These are phyloP conservation scores for Pleurotus pulmonarius DNA, from an alignment of 768 basidiomycete species.

Conservation along the genomic window DNA sequence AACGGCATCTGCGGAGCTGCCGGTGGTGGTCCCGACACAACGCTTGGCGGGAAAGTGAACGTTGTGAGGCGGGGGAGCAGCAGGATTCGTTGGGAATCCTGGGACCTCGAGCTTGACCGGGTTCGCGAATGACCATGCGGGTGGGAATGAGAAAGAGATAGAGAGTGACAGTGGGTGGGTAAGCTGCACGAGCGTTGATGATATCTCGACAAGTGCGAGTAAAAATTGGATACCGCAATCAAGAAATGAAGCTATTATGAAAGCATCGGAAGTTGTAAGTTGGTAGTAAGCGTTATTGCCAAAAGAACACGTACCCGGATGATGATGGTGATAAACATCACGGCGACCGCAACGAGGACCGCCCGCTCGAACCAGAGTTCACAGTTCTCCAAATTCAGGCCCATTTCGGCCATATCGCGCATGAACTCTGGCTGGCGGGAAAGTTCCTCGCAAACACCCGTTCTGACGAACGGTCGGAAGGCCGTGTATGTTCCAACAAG, in stretches of 20 bases:
- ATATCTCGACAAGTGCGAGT: conserved; percentile 47
- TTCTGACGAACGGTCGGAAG: conserved; percentile 50
- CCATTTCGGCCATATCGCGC: conserved; percentile 65
- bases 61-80: conserved; percentile 42
- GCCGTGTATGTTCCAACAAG: conserved; percentile 54
- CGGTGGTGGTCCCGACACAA: background rate
- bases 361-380: conserved; percentile 75
- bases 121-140: conserved; percentile 6
- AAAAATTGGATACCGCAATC: conserved; percentile 65
- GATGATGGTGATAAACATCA: conserved; percentile 60
- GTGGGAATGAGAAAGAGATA: conserved; percentile 15
- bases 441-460: conserved; percentile 69
- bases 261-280: conserved; percentile 6
- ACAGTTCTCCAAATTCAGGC: conserved; percentile 76
- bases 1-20: background rate
- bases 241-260: conserved; percentile 66
- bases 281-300: background rate
- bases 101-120: conserved; percentile 13
- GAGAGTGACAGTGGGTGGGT: conserved; percentile 16
- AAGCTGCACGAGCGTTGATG: conserved; percentile 23
- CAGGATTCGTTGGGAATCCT: conserved; percentile 50
- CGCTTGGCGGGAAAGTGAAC: background rate
- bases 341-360: conserved; percentile 51
- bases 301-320: conserved; percentile 50
- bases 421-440: conserved; percentile 74